These are phyloP conservation scores for Passiflora organensis DNA, from an alignment of 345 rosid genomes.

Conservation along the genomic window DNA sequence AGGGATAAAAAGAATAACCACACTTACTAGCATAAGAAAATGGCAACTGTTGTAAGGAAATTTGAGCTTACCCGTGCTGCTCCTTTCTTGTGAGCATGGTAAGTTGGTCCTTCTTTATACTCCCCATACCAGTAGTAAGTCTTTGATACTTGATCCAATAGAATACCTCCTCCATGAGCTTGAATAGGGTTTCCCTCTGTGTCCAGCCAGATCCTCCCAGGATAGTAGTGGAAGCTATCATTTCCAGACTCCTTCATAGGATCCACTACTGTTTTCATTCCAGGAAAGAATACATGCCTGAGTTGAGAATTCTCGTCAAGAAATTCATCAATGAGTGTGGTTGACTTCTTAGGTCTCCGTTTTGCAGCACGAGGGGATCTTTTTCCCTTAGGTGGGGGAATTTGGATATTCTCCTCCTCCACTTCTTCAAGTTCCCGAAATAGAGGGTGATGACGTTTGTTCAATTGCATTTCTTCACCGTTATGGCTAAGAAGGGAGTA, in stretches of 20 bases:
- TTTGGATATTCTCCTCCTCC: conserved; percentile 65
- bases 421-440: conserved; percentile 64
- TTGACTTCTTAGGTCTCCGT: conserved; percentile 65
- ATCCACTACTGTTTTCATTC: conserved; percentile 47
- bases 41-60: no score
- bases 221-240: conserved; percentile 49
- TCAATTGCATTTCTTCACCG: conserved; percentile 41
- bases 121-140: conserved; percentile 93
- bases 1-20: background rate
- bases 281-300: conserved; percentile 74
- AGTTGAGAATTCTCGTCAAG: conserved; percentile 90
- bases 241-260: conserved; percentile 55
- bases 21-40: no score
- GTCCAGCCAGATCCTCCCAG: conserved; percentile 86
- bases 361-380: conserved; percentile 81
- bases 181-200: conserved; percentile 88
- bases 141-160: conserved; percentile 48
- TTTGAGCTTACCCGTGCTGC: conserved; percentile 67
- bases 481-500: conserved; percentile 38
- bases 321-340: conserved; percentile 81
- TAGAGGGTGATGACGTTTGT: conserved; percentile 32
- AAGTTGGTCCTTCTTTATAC: conserved; percentile 91
- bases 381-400: conserved; percentile 78
- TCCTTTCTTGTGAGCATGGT: conserved; percentile 65
- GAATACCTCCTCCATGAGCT: conserved; percentile 91